Conservation (phyloP, 495 filamentous ascomycete species). For the Aspergillus nanangensis region DNA sequence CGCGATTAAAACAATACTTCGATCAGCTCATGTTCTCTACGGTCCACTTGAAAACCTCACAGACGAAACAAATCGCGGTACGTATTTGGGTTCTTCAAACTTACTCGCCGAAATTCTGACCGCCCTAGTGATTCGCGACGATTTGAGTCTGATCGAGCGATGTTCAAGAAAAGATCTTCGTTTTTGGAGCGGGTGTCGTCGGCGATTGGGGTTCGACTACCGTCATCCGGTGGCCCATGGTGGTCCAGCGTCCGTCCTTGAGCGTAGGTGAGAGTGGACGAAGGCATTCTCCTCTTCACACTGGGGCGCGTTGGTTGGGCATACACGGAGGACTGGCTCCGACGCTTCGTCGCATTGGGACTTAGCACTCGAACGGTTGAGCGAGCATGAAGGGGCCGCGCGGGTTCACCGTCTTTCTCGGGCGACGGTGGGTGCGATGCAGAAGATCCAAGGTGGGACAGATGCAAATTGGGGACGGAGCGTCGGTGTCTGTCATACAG, state of each 20-base stretch:
- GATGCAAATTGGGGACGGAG: slow-evolving; percentile 14
- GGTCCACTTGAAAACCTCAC: slow-evolving; percentile 9
- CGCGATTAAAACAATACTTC: slow-evolving; percentile 2
- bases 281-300: slow-evolving; percentile 25
- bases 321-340: slow-evolving; percentile 21
- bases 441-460: slow-evolving; percentile 10
- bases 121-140: slow-evolving; percentile 42
- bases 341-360: slow-evolving; percentile 32
- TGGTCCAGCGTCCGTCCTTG: slow-evolving; percentile 26
- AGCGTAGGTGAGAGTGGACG: slow-evolving; percentile 16
- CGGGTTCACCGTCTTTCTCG: slow-evolving; percentile 6
- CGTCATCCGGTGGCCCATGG: slow-evolving; percentile 18
- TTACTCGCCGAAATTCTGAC: slow-evolving; percentile 47
- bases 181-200: slow-evolving; percentile 34
- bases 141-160: slow-evolving; percentile 51
- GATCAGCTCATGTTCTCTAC: slow-evolving; percentile 1
- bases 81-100: too few relatives aligned
- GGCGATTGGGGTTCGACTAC: slow-evolving; percentile 16
- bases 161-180: slow-evolving; percentile 62
- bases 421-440: slow-evolving; percentile 9
- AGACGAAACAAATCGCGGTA: too few relatives aligned
- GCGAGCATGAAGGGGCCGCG: slow-evolving; percentile 11
- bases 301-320: slow-evolving; percentile 22
- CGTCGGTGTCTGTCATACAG: slow-evolving; percentile 18
- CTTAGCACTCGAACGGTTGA: slow-evolving; percentile 14